Conservation (phyloP, 2,329 filamentous ascomycete genomes). For the Ophiosphaerella korrae region DNA sequence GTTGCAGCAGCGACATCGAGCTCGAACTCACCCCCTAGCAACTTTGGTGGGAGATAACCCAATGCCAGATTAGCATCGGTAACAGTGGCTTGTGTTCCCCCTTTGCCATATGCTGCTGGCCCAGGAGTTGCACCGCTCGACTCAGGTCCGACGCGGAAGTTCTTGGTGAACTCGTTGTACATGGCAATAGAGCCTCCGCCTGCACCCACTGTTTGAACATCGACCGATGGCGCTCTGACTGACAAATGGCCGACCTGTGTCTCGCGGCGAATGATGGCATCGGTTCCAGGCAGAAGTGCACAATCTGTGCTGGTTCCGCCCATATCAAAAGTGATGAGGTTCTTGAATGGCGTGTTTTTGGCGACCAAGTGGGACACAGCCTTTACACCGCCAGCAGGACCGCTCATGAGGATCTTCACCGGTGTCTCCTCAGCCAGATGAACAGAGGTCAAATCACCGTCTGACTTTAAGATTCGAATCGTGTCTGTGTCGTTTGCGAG, state of each 20-base stretch:
- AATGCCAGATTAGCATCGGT: constrained; percentile 57
- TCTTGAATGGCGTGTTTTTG: constrained; percentile 54
- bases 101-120: constrained; percentile 57
- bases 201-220: constrained; percentile 57
- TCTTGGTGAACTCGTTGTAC: constrained; percentile 55
- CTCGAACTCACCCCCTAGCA: constrained; percentile 54
- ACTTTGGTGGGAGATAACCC: constrained; percentile 54
- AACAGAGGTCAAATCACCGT: constrained; percentile 55
- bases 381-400: constrained; percentile 57
- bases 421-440: constrained; percentile 53
- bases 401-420: constrained; percentile 58
- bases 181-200: constrained; percentile 57
- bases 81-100: constrained; percentile 54
- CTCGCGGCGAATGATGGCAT: constrained; percentile 53
- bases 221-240: constrained; percentile 55
- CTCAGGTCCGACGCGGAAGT: constrained; percentile 57
- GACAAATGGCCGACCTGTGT: constrained; percentile 53
- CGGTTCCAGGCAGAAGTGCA: constrained; percentile 52
- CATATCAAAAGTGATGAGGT: constrained; percentile 58
- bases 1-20: constrained; percentile 53
- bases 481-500: constrained; percentile 50
- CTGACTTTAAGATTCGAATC: constrained; percentile 57
- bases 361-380: constrained; percentile 55
- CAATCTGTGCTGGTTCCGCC: constrained; percentile 58
- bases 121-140: constrained; percentile 57